phyloP scores from a whole-genome alignment of 2,329 filamentous ascomycete species.

The Apiospora phragmitis region DNA sequence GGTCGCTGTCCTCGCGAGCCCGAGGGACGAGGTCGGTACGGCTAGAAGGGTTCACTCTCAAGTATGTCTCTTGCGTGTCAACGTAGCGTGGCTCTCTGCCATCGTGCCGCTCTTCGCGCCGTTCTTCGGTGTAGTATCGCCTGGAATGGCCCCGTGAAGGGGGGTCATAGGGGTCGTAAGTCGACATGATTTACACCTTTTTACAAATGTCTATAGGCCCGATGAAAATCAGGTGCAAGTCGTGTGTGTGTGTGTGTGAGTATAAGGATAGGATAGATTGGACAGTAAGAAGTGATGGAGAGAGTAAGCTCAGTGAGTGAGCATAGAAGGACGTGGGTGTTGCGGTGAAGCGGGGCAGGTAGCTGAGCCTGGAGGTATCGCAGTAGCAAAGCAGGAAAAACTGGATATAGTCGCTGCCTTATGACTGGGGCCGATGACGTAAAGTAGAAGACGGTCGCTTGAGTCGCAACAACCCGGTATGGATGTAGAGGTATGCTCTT shows the following conservation, averaged over 20 bases:
- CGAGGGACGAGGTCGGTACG: constrained; percentile 54
- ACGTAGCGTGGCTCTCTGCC: constrained; percentile 54
- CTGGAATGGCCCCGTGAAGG: constrained; percentile 46
- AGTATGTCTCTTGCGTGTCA: constrained; percentile 52
- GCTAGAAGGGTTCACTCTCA: constrained; percentile 44
- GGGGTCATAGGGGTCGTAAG: constrained; percentile 56
- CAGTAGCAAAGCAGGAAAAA: constrained; percentile 5
- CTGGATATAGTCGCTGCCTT: constrained; percentile 8
- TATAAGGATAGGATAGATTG: not conserved
- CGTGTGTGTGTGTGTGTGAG: not conserved
- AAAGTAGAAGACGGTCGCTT: not conserved
- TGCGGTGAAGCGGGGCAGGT: constrained; percentile 14
- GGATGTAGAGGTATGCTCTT: not conserved
- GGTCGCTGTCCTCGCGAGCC: constrained; percentile 70
- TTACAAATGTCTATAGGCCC: not conserved
- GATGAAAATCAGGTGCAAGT: not conserved
- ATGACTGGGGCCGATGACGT: constrained; percentile 7
- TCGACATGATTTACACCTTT: constrained; percentile 36
- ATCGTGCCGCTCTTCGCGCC: constrained; percentile 42
- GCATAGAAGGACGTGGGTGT: not conserved
- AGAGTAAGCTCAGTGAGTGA: not conserved
- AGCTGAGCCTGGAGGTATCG: not conserved
- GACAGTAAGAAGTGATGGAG: not conserved
- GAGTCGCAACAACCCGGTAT: not conserved
- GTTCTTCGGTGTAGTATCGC: constrained; percentile 50